Evolutionary conservation across 2,329 filamentous ascomycete genomes (phyloP).

Genomic region (Exophiala alcalophila): DNA sequence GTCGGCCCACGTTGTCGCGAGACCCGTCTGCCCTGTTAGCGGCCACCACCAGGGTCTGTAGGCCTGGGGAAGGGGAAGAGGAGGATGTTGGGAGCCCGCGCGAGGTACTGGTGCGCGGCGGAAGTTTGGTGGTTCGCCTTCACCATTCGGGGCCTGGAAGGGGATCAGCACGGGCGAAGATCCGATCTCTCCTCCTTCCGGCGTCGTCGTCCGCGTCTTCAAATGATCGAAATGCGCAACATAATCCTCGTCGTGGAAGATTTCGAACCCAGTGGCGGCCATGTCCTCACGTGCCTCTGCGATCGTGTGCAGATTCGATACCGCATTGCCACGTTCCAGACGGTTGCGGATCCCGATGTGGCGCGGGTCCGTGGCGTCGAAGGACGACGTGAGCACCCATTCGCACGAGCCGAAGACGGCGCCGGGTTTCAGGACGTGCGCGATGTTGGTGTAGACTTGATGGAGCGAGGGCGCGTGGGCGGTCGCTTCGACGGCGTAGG

Average conservation of each 20-base stretch:
- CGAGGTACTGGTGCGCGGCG: background rate
- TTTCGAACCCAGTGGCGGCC: constrained; percentile 30
- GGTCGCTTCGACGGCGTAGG: constrained; percentile 35
- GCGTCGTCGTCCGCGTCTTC: background rate
- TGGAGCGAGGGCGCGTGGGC: constrained; percentile 32
- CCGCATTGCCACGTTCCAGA: constrained; percentile 34
- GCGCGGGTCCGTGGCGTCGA: constrained; percentile 27
- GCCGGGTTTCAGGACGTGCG: constrained; percentile 34
- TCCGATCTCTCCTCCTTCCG: background rate
- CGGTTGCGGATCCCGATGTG: constrained; percentile 31
- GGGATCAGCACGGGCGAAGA: background rate
- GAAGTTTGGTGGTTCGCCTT: too few species aligned
- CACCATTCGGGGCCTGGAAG: background rate
- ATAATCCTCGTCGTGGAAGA: constrained; percentile 33
- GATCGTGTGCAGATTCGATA: constrained; percentile 31
- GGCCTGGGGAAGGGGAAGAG: constrained; percentile 2
- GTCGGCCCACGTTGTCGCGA: constrained; percentile 22
- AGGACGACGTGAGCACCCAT: constrained; percentile 35
- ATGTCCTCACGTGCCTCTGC: constrained; percentile 28
- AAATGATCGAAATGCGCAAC: constrained; percentile 23
- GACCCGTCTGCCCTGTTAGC: constrained; percentile 21
- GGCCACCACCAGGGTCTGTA: constrained; percentile 31
- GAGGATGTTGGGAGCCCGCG: background rate
- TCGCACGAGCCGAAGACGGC: constrained; percentile 33
- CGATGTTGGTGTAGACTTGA: constrained; percentile 32